Percentiles rank a stretch among this genome's conserved stretches.
Conservation (phyloP, 176 grass and related monocot genomes). For the Eragrostis nindensis region DNA sequence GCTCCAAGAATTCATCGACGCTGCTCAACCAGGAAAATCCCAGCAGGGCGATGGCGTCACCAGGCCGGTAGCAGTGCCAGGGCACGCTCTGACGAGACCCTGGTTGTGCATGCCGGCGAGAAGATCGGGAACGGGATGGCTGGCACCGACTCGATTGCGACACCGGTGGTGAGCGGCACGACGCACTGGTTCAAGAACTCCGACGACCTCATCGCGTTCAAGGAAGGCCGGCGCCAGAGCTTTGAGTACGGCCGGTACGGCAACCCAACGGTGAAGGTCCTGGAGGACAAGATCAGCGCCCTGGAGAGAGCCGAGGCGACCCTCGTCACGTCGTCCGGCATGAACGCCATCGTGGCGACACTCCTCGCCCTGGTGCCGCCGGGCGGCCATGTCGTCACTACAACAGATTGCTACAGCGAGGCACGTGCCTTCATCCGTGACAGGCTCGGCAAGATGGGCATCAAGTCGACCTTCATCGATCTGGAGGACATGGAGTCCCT, state of each 20-base stretch:
- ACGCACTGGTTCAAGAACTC: slow-evolving; percentile 80
- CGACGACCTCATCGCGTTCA: slow-evolving; percentile 69
- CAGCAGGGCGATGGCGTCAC: no score
- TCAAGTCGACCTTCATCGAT: slow-evolving; percentile 68
- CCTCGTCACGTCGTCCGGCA: slow-evolving; percentile 72
- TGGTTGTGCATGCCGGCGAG: slow-evolving; percentile 83
- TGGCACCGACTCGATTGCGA: slow-evolving; percentile 63
- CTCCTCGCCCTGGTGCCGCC: slow-evolving; percentile 61
- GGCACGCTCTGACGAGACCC: slow-evolving; percentile 66
- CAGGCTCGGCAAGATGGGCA: slow-evolving; percentile 72
- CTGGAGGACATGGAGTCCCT: slow-evolving; percentile 58
- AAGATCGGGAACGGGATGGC: slow-evolving; percentile 42
- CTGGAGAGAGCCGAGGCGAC: slow-evolving; percentile 78
- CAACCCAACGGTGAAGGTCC: slow-evolving; percentile 73
- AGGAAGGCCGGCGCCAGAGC: slow-evolving; percentile 75
- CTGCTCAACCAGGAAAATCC: no score
- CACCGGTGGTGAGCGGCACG: slow-evolving; percentile 73
- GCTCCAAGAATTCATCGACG: neutral
- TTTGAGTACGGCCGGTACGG: slow-evolving; percentile 79
- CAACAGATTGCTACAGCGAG: slow-evolving; percentile 84
- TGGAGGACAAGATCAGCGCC: slow-evolving; percentile 82
- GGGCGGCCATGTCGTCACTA: slow-evolving; percentile 72
- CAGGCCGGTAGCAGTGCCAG: neutral
- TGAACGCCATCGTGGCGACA: slow-evolving; percentile 82
- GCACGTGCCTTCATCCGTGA: slow-evolving; percentile 68